These are phyloP conservation scores for Diaporthe citrichinensis DNA, from an alignment of 2,329 filamentous ascomycete species.

Conservation along the genomic window DNA sequence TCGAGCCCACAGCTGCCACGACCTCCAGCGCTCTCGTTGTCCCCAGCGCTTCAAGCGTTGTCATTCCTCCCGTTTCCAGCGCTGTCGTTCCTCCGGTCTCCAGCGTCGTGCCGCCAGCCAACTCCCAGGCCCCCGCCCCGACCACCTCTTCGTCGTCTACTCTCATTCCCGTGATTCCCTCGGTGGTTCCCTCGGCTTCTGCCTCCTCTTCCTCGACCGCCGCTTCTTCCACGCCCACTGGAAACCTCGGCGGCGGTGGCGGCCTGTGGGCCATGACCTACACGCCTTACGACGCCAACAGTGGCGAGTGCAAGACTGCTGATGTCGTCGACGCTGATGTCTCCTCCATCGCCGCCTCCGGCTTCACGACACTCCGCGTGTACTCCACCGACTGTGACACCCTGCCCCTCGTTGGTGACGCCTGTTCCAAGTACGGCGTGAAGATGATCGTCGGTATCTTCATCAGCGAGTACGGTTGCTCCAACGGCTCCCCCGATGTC, in stretches of 20 bases:
- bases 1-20: slow-evolving; percentile 53
- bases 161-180: slow-evolving; percentile 46
- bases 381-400: slow-evolving; percentile 95
- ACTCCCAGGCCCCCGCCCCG: slow-evolving; percentile 65
- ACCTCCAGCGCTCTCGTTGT: slow-evolving; percentile 47
- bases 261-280: slow-evolving; percentile 84
- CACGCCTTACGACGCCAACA: slow-evolving; percentile 76
- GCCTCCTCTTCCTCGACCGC: slow-evolving; percentile 46
- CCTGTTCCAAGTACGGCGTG: slow-evolving; percentile 76
- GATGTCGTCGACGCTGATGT: slow-evolving; percentile 73
- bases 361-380: slow-evolving; percentile 81
- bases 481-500: slow-evolving; percentile 71
- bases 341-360: slow-evolving; percentile 71
- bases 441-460: slow-evolving; percentile 91
- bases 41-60: slow-evolving; percentile 34
- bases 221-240: slow-evolving; percentile 44
- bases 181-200: slow-evolving; percentile 47
- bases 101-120: slow-evolving; percentile 85
- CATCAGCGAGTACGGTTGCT: slow-evolving; percentile 77
- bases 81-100: slow-evolving; percentile 48
- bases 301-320: slow-evolving; percentile 75
- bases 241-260: slow-evolving; percentile 57
- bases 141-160: slow-evolving; percentile 41
- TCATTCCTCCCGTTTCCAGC: slow-evolving; percentile 51
- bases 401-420: slow-evolving; percentile 80